Evolutionary conservation across 2,329 filamentous ascomycete species (phyloP).

Genomic region (Alternaria angustiovoidea): DNA sequence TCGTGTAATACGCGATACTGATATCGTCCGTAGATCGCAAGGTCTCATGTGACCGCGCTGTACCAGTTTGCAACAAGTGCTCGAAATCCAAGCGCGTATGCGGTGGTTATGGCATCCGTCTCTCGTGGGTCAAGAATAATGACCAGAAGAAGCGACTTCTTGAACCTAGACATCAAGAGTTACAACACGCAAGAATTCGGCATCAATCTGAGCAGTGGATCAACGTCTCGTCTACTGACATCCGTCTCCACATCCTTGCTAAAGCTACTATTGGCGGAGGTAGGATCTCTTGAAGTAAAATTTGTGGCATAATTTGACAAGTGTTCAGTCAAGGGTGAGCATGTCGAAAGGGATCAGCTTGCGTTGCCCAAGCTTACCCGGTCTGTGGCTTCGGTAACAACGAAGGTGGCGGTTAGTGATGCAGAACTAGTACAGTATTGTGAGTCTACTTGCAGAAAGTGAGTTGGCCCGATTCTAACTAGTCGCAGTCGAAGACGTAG

Average conservation of each 20-base stretch:
- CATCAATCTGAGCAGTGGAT: constrained; percentile 2
- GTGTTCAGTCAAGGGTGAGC: background rate
- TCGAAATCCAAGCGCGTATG: constrained; percentile 18
- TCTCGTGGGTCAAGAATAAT: constrained; percentile 14
- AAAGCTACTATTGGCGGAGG: constrained; percentile 1
- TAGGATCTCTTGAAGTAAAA: background rate
- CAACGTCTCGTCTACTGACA: constrained; percentile 14
- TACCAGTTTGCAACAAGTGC: constrained; percentile 17
- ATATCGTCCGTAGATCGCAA: constrained; percentile 15
- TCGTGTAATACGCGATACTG: background rate
- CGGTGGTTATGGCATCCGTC: constrained; percentile 22
- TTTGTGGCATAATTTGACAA: background rate
- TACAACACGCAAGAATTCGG: background rate
- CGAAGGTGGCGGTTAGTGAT: background rate
- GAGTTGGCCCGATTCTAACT: background rate
- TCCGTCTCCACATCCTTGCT: constrained; percentile 14
- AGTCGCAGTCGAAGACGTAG: background rate
- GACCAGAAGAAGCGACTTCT: background rate
- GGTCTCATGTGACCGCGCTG: constrained; percentile 19
- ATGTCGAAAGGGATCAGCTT: background rate
- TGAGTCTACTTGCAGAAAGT: background rate
- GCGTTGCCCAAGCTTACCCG: background rate
- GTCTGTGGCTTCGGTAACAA: background rate
- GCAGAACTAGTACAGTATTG: background rate
- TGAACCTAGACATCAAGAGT: no score